Evolutionary conservation across 169 alveolate species (phyloP).

Genomic region (Cryptosporidium bovis): DNA sequence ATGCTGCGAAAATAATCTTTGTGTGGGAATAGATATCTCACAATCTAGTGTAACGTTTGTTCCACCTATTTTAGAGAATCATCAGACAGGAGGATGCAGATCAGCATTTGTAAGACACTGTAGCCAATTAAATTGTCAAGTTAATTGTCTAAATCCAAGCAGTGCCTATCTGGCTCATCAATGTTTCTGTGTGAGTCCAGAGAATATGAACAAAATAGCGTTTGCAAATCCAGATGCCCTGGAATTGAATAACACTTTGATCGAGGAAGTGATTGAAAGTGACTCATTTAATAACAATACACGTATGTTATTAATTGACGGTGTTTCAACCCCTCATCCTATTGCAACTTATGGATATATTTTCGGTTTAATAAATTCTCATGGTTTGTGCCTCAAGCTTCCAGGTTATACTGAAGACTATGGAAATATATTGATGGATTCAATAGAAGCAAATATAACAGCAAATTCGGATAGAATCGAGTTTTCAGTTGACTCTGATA

Average conservation of each 20-base stretch:
- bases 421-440: conserved; percentile 32
- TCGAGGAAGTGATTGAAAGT: not conserved
- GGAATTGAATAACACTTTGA: conserved; percentile 44
- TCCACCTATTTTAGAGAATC: conserved; percentile 60
- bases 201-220: conserved; percentile 52
- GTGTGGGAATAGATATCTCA: conserved; percentile 70
- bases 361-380: conserved; percentile 58
- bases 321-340: conserved; percentile 68
- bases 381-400: conserved; percentile 59
- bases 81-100: conserved; percentile 64
- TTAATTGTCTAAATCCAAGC: conserved; percentile 59
- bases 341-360: conserved; percentile 67
- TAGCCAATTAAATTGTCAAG: conserved; percentile 53
- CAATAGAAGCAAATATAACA: conserved; percentile 62
- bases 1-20: conserved; percentile 71
- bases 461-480: conserved; percentile 45
- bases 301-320: conserved; percentile 42
- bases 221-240: conserved; percentile 63
- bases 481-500: conserved; percentile 32
- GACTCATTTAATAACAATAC: not conserved
- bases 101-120: conserved; percentile 72
- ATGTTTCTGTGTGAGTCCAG: conserved; percentile 74
- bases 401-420: conserved; percentile 52
- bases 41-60: conserved; percentile 73
- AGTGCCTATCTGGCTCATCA: conserved; percentile 56